Evolutionary conservation across 1,284 basidiomycete genomes (phyloP), one percentile per base, ranked within the genome.

Genomic region (Melampsora medusae): DNA sequence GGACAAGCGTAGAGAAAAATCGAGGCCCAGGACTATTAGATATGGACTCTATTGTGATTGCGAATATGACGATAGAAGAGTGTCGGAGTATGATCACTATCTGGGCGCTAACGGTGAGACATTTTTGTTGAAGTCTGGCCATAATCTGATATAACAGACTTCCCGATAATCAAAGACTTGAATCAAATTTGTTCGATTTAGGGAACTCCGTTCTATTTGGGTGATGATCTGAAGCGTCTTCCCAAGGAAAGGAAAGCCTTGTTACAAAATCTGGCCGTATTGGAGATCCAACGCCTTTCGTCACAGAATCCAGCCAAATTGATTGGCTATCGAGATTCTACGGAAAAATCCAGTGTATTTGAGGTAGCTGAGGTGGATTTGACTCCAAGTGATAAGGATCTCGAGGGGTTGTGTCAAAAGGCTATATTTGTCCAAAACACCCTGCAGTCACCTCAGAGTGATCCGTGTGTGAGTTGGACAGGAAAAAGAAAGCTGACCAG

Each of bases 121-220:
- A 38, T 2, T 10, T 62, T 25, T 17, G 3, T 7, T n/a, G 10
- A 38, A 38, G 35, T 6, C 35, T 38, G 1, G 35, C 5, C 35
- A 38, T 38, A 10, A n/a, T 56, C 25, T 56, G 17, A 7, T n/a
- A 25, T 56, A 4, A 56, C 50, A n/a, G 6, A n/a, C 25, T 56
- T 56, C 16, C 25, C 50, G 16, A 56, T 56, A 7, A 19, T 56
- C 19, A 16, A n/a, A n/a, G 17, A 38, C 35, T 38, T 10, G 4
- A 5, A 38, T 38, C 4, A 6, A 10, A 6, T 38, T 38, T 35
- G n/a, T 12, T 28, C 46, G 17, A 31, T 49, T 31, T n/a, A 74
- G 65, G 72, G 72, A 28, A 67, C 65, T 35, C 72, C 72, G 28
- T 67, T 67, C 62, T 74, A 67, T 67, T 28, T 67, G 28, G 72